Conservation (phyloP, 23 red algal genomes). For the Pyropia haitanensis region DNA sequence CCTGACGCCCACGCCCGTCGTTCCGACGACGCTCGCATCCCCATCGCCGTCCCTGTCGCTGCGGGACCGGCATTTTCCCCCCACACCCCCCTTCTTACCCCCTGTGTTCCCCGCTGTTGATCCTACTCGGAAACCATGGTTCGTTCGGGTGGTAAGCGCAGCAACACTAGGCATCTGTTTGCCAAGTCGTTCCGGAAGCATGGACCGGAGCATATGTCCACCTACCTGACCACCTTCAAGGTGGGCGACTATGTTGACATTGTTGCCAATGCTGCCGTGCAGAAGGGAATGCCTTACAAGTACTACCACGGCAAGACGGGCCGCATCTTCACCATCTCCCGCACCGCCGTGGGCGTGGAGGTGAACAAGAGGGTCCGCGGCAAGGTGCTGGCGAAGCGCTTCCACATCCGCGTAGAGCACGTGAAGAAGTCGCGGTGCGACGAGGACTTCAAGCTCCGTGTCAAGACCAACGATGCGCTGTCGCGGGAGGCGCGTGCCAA, state of each 20-base stretch:
- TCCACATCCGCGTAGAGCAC: constrained; percentile 91
- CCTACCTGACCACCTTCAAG: constrained; percentile 83
- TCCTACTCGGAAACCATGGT: constrained; percentile 35
- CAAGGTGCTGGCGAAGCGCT: constrained; percentile 71
- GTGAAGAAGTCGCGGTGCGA: constrained; percentile 79
- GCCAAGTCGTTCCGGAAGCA: constrained; percentile 67
- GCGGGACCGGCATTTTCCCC: no score
- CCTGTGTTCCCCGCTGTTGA: no score
- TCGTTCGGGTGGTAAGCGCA: constrained; percentile 87
- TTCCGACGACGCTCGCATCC: no score
- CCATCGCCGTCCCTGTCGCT: no score
- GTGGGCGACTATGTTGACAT: constrained; percentile 96
- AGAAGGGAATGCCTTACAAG: constrained; percentile 98
- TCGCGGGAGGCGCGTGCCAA: constrained; percentile 32
- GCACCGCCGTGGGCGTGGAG: constrained; percentile 78
- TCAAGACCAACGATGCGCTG: constrained; percentile 25
- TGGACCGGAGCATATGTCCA: constrained; percentile 48
- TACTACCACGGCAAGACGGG: constrained; percentile 92
- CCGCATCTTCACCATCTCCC: constrained; percentile 76
- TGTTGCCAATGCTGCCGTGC: constrained; percentile 62
- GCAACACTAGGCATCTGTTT: constrained; percentile 93
- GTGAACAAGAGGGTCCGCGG: constrained; percentile 76
- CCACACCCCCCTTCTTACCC: not conserved
- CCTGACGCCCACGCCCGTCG: no score
- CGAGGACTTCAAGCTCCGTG: constrained; percentile 61